Percentiles rank a stretch among this genome's conserved stretches.
Evolutionary conservation across 805 yeast species (phyloP).

Genomic region (Tetrapisispora arboricola): DNA sequence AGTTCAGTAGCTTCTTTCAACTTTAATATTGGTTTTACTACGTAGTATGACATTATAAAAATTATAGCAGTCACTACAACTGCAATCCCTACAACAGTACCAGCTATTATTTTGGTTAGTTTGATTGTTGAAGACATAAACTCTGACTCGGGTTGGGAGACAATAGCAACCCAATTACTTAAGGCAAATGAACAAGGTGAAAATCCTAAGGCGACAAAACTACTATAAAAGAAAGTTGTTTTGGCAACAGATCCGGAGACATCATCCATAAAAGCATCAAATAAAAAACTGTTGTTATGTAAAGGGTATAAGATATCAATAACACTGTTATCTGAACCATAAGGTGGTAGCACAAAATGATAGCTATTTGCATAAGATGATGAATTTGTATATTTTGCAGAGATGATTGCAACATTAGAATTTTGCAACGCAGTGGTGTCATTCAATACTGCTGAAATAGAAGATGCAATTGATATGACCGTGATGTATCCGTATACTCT

Average conservation of each 20-base stretch:
- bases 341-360: slow-evolving; percentile 35
- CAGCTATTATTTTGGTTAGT: slow-evolving; percentile 59
- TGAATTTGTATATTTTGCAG: slow-evolving; percentile 19
- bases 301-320: slow-evolving; percentile 21
- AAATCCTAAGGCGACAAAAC: slow-evolving; percentile 47
- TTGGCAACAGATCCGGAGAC: slow-evolving; percentile 35
- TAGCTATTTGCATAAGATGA: slow-evolving; percentile 26
- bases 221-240: slow-evolving; percentile 29
- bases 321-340: slow-evolving; percentile 11
- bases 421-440: slow-evolving; percentile 35
- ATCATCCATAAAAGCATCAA: slow-evolving; percentile 29
- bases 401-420: slow-evolving; percentile 26
- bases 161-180: slow-evolving; percentile 61
- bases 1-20: slow-evolving; percentile 73
- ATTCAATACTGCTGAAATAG: slow-evolving; percentile 32
- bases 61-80: slow-evolving; percentile 65
- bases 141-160: slow-evolving; percentile 49
- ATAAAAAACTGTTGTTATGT: slow-evolving; percentile 26
- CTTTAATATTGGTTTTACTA: slow-evolving; percentile 71
- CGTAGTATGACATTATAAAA: slow-evolving; percentile 73
- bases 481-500: slow-evolving; percentile 63
- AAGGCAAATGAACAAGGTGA: slow-evolving; percentile 35
- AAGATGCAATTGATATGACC: slow-evolving; percentile 40
- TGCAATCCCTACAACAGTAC: slow-evolving; percentile 71
- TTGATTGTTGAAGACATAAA: slow-evolving; percentile 56